Evolutionary conservation across 768 basidiomycete species (phyloP), one percentile per base, ranked within the genome.

Genomic region (Russula lepida): DNA sequence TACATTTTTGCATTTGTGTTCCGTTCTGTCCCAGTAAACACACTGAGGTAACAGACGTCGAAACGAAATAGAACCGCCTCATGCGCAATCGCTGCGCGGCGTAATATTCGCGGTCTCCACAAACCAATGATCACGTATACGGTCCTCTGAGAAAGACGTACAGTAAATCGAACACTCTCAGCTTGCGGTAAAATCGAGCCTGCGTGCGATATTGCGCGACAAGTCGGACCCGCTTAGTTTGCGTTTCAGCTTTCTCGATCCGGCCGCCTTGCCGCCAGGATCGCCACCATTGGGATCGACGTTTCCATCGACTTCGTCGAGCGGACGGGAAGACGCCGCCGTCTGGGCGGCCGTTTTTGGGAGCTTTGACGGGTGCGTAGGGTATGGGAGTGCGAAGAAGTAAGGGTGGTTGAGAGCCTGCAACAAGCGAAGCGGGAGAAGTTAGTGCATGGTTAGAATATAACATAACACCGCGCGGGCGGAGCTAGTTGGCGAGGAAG

Each of bases 381-480:
- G 94, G 66, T 88, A 84, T 8, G 94, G 94, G 4, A 89, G 76
- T 12, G 89, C 83, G 44, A 82, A 82, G 77, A 98, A 98, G 73
- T 95, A 98, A 3, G 88, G 76, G 68, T 98, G 94, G 51, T 80
- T 72, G 17, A 99, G 83, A 9, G 92, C 90, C 92, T 95, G 48
- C 39, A 48, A 15, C 39, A 48, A 15, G 46, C 6, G 46, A 25
- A 23, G 25, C 19, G 4, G 4, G 41, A 12, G 54, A 44, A 35
- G 13, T 60, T 58, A 41, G 56, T 55, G 19, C 21, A 12, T 7
- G 23, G 19, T 6, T 12, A 30, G 21, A 30, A 41, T 7, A 21
- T 17, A 7, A 25, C 5, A n/a, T n/a, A n/a, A n/a, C 6, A 23
- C 13, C 19, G 28, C 19, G 28, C 7, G 17, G 28, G 17, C 7